These are phyloP conservation scores for Globisporangium sylvaticum DNA, from an alignment of 352 stramenopile species.

Conservation along the genomic window DNA sequence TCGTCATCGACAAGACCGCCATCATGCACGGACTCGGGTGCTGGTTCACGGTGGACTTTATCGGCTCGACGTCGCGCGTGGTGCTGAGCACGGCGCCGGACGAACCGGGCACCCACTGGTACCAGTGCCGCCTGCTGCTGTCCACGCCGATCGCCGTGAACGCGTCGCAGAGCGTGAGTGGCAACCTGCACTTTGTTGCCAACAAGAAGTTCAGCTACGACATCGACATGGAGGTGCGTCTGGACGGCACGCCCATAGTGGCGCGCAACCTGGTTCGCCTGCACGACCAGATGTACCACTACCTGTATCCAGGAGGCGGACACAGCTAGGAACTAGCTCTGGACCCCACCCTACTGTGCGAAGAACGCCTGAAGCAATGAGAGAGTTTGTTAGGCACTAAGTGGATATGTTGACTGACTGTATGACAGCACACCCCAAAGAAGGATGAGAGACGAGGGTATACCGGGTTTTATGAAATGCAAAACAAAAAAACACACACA, in stretches of 20 bases:
- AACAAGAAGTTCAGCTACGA: constrained; percentile 98
- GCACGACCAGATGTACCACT: constrained; percentile 96
- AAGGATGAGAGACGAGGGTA: not conserved
- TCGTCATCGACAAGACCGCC: constrained; percentile 85
- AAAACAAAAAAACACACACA: not conserved
- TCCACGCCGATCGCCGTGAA: constrained; percentile 91
- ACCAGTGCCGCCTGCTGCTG: constrained; percentile 93
- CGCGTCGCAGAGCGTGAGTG: constrained; percentile 81
- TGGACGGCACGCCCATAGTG: constrained; percentile 87
- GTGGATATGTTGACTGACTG: not conserved
- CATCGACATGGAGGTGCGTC: constrained; percentile 84
- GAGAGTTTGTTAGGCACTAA: not conserved
- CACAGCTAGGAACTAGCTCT: constrained; percentile 10
- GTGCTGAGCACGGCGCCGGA: constrained; percentile 84
- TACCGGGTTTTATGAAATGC: not conserved
- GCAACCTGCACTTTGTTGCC: constrained; percentile 87
- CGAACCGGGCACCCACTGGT: constrained; percentile 81
- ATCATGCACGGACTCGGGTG: constrained; percentile 96
- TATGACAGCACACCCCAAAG: not conserved
- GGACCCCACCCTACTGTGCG: no score
- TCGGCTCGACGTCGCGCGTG: constrained; percentile 75
- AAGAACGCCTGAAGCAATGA: not conserved
- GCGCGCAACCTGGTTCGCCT: constrained; percentile 85
- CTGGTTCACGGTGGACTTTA: constrained; percentile 99
- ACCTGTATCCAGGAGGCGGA: constrained; percentile 59